Percentiles rank a stretch among this genome's conserved stretches.
phyloP scores from a whole-genome alignment of 2,329 filamentous ascomycete genomes.

The Alternaria sp. region DNA sequence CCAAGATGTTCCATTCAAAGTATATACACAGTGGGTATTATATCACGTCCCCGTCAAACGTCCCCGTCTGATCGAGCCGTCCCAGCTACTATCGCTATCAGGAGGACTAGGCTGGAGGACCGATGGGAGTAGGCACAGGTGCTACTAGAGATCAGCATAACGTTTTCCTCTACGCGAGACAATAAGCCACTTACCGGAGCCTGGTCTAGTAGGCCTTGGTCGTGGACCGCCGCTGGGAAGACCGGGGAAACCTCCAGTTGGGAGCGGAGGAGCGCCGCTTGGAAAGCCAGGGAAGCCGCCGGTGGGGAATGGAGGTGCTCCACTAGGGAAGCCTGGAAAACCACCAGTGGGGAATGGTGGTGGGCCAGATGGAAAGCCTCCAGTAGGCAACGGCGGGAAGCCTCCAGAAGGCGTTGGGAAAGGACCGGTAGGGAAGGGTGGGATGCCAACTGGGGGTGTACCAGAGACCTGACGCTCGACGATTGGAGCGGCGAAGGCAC shows the following conservation, averaged over 20 bases:
- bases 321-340: slow-evolving; percentile 1
- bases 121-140: slow-evolving; percentile 1
- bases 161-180: too few species aligned
- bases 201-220: slow-evolving; percentile 6
- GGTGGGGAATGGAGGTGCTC: slow-evolving; percentile 5
- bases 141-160: slow-evolving; percentile 3
- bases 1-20: not conserved
- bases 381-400: slow-evolving; percentile 4
- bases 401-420: slow-evolving; percentile 8
- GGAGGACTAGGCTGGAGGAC: not conserved
- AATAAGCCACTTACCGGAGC: not conserved
- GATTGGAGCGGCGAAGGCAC: slow-evolving; percentile 23
- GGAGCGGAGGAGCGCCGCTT: slow-evolving; percentile 1
- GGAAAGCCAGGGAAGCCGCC: slow-evolving; percentile 1
- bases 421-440: slow-evolving; percentile 2
- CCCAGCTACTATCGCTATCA: not conserved
- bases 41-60: not conserved
- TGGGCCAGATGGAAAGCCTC: slow-evolving; percentile 7
- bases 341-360: slow-evolving; percentile 6
- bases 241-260: slow-evolving; percentile 12
- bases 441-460: slow-evolving; percentile 4
- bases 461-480: slow-evolving; percentile 11
- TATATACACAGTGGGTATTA: not conserved
- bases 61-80: too few species aligned
- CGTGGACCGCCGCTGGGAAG: slow-evolving; percentile 3